Evolutionary conservation across 2,329 filamentous ascomycete species (phyloP), one percentile per base, ranked within the genome.

Genomic region (Paraphoma chrysanthemicola): DNA sequence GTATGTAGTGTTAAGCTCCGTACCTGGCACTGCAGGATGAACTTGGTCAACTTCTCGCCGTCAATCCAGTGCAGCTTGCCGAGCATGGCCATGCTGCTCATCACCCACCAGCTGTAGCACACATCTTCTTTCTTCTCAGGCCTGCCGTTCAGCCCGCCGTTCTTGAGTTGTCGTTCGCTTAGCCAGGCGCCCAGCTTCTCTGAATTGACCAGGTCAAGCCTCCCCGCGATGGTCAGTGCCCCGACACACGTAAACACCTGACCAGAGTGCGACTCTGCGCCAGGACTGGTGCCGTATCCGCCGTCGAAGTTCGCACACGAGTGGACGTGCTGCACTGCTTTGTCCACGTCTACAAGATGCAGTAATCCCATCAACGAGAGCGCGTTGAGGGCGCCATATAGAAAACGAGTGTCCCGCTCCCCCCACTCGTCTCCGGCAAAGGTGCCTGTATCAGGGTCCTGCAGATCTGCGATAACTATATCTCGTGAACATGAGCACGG

Each of bases 101-200:
- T 81, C 44, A 98, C 95, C 95, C 95, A 99, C 95, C 95, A 99
- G 75, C 92, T 97, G 79, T 99, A 99, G 80, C 95, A 99, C 12
- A 97, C 94, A 75, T 99, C 95, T 74, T 97, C 94, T 60, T 91
- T 81, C 81, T 99, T 99, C 79, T 98, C 95, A 0, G 95, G 95
- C 47, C 95, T 86, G 2, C 95, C 95, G 74, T 99, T 99, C 48
- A 99, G 81, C 0, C 95, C 95, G 30, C 95, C 95, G 46, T 89
- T 89, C 9, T 91, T 86, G 29, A 96, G 82, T 75, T 99, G 95
- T 60, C 95, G 86, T 78, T 99, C 95, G 76, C 93, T 96, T 51
- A 99, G 82, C 95, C 95, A 99, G 47, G 88, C 86, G 16, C 89
- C 93, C 4, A 98, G 81, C 66, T 90, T 90, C 72, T 97, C 92